Evolutionary conservation across 2,329 filamentous ascomycete genomes (phyloP), one percentile per base, ranked within the genome.

Genomic region (Pseudogymnoascus sp.): DNA sequence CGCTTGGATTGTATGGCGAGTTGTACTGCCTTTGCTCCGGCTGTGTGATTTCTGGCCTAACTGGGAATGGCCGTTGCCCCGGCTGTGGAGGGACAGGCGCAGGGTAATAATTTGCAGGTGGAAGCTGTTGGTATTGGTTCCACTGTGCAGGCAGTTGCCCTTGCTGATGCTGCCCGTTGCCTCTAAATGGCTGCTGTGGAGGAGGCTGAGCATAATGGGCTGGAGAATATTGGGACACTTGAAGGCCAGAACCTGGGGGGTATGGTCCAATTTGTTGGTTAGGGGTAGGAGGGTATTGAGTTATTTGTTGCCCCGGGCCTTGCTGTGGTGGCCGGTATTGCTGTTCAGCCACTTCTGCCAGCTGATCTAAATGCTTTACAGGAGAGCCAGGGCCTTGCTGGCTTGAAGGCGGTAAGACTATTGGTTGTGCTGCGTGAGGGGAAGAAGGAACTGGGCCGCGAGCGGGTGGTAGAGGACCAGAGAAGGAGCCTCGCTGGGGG

Each of bases 1-100:
- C 67, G 37, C 61, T 66, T 56, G 64, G 60, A 60, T 71, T 69
- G 55, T 71, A 71, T 12, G 70, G 70, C 26, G 69, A 71, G 45
- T 66, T 71, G 37, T 71, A 71, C 23, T 70, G 67, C 26, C 68
- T 65, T 33, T 65, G 65, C 38, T 70, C 66, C 1, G 63, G 60
- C 30, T 63, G 63, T 48, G 64, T 60, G 18, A 68, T 61, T 59
- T 60, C 61, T 18, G 65, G 62, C 3, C 61, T 59, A 26, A 33
- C 55, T 23, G 55, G 35, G 30, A 57, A 60, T 19, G 45, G 41
- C 5, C 58, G 23, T 56, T 60, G 58, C 6, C 58, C 39, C 12
- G 45, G 58, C 23, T 19, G 58, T n/a, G 30, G 62, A 57, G 63
- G 64, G 13, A 64, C 61, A 61, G 66, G 69, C n/a, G 61, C 61